A percentile compares a stretch with the other conserved stretches of the same genome.
These are phyloP conservation scores for Talaromyces proteolyticus DNA, from an alignment of 495 filamentous ascomycete species.

Conservation along the genomic window DNA sequence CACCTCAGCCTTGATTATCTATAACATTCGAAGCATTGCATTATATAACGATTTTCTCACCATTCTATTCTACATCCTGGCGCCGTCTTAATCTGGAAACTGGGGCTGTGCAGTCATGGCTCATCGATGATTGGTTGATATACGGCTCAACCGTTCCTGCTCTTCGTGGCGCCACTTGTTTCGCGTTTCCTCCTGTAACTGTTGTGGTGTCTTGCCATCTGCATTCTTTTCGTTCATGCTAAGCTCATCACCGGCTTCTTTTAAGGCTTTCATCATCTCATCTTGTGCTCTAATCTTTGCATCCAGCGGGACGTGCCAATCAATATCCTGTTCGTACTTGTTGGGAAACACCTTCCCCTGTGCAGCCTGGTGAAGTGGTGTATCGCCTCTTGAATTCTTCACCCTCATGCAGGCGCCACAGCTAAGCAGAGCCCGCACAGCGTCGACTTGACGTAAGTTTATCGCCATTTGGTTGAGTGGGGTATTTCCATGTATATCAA, in stretches of 20 bases:
- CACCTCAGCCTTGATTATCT: too few species aligned
- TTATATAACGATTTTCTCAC: too few species aligned
- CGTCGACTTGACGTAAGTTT: neutral
- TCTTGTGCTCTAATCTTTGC: neutral
- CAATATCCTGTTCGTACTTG: neutral
- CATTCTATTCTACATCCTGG: too few species aligned
- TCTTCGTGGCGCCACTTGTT: neutral
- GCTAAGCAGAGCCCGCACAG: neutral
- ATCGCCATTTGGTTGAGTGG: neutral
- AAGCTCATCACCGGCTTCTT: neutral
- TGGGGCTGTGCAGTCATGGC: neutral
- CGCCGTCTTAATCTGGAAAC: too few species aligned
- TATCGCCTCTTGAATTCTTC: neutral
- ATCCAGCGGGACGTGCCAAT: neutral
- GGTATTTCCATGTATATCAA: constrained; percentile 1
- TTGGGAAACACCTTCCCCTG: neutral
- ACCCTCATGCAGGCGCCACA: neutral
- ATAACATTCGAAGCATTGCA: too few species aligned
- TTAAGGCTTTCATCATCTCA: neutral
- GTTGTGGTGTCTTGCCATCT: neutral
- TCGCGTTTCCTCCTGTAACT: neutral
- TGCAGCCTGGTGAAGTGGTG: neutral
- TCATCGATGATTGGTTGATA: neutral
- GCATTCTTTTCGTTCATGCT: neutral
- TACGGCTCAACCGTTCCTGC: neutral